Percentiles rank a stretch among this genome's conserved stretches.
Conservation (phyloP, 352 stramenopile genomes). For the Phytopythium litorale region DNA sequence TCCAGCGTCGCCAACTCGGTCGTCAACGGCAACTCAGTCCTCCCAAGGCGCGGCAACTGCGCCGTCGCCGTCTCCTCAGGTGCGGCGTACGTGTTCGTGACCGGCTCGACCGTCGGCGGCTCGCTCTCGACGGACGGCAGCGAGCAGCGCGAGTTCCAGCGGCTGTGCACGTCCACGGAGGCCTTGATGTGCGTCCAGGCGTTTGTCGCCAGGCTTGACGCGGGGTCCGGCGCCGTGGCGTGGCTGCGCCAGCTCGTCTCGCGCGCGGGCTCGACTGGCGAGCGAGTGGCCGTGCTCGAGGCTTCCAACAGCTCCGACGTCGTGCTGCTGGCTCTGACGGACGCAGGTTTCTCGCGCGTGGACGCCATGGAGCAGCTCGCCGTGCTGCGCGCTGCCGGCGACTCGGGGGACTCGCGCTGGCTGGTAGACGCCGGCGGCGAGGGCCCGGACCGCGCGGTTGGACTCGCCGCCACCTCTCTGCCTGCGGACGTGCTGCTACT, state of each 20-base stretch:
- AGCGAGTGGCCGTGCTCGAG: slow-evolving; percentile 2
- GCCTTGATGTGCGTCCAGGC: slow-evolving; percentile 10
- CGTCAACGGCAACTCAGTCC: not conserved
- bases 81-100: slow-evolving; percentile 13
- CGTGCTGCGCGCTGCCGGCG: not conserved
- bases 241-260: slow-evolving; percentile 22
- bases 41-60: slow-evolving; percentile 5
- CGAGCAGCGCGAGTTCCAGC: slow-evolving; percentile 13
- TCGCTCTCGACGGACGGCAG: slow-evolving; percentile 14
- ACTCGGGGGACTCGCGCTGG: slow-evolving; percentile 5
- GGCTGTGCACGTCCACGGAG: slow-evolving; percentile 8
- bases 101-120: slow-evolving; percentile 14
- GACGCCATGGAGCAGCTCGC: slow-evolving; percentile 8
- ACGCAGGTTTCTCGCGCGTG: slow-evolving; percentile 5
- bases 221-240: slow-evolving; percentile 9
- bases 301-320: not conserved
- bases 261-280: slow-evolving; percentile 11
- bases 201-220: slow-evolving; percentile 11
- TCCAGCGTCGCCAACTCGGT: not conserved
- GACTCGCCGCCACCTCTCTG: not conserved
- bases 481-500: slow-evolving; percentile 5
- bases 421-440: not conserved
- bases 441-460: slow-evolving; percentile 3
- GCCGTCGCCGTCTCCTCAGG: not conserved
- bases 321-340: slow-evolving; percentile 5